phyloP scores from a whole-genome alignment of 2,329 filamentous ascomycete species.

The Penicillium brasilianum region DNA sequence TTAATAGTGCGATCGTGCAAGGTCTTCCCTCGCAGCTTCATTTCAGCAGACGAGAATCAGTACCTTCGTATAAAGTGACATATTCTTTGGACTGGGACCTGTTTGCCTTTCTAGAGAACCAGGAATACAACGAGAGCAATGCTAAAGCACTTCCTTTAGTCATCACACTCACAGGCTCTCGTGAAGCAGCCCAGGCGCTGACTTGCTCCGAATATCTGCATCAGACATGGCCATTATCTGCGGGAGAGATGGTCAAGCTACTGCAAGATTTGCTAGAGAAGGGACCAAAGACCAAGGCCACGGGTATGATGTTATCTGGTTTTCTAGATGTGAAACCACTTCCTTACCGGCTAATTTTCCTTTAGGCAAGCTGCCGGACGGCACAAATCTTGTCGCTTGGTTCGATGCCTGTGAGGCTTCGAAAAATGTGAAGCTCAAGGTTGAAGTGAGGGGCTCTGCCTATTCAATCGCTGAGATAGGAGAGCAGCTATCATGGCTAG shows the following conservation, averaged over 20 bases:
- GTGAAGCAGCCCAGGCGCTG: slow-evolving; percentile 29
- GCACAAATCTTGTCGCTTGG: background rate
- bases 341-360: background rate
- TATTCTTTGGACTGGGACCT: background rate
- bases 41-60: slow-evolving; percentile 1
- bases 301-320: background rate
- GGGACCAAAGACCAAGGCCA: background rate
- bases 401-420: background rate
- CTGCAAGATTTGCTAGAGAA: background rate
- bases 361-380: background rate
- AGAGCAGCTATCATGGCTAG: slow-evolving; percentile 45
- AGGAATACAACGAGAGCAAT: slow-evolving; percentile 6
- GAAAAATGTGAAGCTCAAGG: background rate
- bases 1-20: background rate
- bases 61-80: background rate
- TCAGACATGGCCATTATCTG: slow-evolving; percentile 29
- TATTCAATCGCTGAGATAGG: slow-evolving; percentile 39
- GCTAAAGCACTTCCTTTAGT: slow-evolving; percentile 5
- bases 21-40: background rate
- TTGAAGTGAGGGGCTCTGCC: slow-evolving; percentile 4
- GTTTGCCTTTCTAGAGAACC: background rate
- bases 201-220: slow-evolving; percentile 30
- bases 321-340: no score
- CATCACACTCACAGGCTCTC: slow-evolving; percentile 26
- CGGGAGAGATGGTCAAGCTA: slow-evolving; percentile 9